phyloP scores from a whole-genome alignment of 495 filamentous ascomycete species.

The Xylaria castorea region DNA sequence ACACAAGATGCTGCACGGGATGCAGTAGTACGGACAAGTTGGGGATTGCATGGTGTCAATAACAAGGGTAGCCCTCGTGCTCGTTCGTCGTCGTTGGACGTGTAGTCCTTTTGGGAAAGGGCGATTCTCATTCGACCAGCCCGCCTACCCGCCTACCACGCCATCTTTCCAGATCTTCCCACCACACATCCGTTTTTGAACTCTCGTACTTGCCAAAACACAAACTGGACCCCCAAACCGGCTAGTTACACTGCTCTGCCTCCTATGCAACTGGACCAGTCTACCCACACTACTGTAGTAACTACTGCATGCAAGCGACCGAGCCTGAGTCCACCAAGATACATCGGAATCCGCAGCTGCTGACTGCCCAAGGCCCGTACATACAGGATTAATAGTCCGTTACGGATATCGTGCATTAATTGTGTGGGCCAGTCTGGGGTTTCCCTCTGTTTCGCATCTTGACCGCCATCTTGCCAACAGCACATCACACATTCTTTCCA shows the following conservation, averaged over 20 bases:
- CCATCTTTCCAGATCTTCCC: conserved; percentile 18
- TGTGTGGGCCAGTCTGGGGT: conserved; percentile 25
- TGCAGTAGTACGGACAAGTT: conserved; percentile 15
- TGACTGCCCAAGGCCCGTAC: conserved; percentile 21
- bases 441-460: conserved; percentile 33
- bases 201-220: neutral
- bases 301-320: conserved; percentile 28
- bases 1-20: conserved; percentile 14
- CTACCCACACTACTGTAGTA: too few relatives aligned
- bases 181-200: conserved; percentile 21
- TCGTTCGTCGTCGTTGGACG: conserved; percentile 6
- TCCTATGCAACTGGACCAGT: conserved; percentile 1
- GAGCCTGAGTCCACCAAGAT: conserved; percentile 24
- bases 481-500: conserved; percentile 33
- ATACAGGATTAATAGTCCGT: conserved; percentile 21
- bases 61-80: conserved; percentile 17
- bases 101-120: neutral
- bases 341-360: conserved; percentile 22
- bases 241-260: conserved; percentile 16
- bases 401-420: conserved; percentile 31
- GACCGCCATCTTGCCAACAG: conserved; percentile 40
- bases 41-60: conserved; percentile 10
- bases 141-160: conserved; percentile 8
- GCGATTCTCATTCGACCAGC: conserved; percentile 9
- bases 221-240: conserved; percentile 5